Conservation (phyloP, 495 filamentous ascomycete genomes). For the Aspergillus mulundensis region DNA sequence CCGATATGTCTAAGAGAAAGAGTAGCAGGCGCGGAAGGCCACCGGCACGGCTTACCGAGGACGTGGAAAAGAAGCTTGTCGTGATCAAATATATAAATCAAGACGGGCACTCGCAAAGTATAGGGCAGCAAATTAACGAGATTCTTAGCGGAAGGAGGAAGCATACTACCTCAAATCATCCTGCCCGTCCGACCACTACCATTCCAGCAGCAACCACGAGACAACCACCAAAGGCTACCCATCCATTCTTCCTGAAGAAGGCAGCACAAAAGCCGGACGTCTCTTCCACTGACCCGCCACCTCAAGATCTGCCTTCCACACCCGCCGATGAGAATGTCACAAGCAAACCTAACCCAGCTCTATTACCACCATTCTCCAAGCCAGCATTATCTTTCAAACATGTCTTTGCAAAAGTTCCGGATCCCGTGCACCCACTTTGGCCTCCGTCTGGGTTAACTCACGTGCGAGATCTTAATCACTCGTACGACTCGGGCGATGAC, state of each 20-base stretch:
- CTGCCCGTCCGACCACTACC: slow-evolving; percentile 2
- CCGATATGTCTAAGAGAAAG: slow-evolving; percentile 23
- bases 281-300: background rate
- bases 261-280: slow-evolving; percentile 14
- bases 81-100: slow-evolving; percentile 42
- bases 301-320: slow-evolving; percentile 9
- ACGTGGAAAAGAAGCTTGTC: slow-evolving; percentile 29
- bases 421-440: slow-evolving; percentile 62
- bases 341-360: background rate
- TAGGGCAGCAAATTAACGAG: slow-evolving; percentile 48
- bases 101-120: slow-evolving; percentile 11
- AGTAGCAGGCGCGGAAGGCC: slow-evolving; percentile 20
- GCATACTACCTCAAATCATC: slow-evolving; percentile 4
- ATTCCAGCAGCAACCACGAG: slow-evolving; percentile 15
- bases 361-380: background rate
- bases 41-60: slow-evolving; percentile 16
- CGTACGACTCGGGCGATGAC: background rate
- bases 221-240: slow-evolving; percentile 56
- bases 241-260: slow-evolving; percentile 75
- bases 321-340: background rate
- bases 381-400: slow-evolving; percentile 25
- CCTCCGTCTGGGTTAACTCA: slow-evolving; percentile 63
- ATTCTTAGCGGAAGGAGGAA: slow-evolving; percentile 38
- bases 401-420: slow-evolving; percentile 50
- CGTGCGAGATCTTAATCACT: slow-evolving; percentile 25